Conservation (phyloP, 441 rosid species). For the Croton laevigatus region DNA sequence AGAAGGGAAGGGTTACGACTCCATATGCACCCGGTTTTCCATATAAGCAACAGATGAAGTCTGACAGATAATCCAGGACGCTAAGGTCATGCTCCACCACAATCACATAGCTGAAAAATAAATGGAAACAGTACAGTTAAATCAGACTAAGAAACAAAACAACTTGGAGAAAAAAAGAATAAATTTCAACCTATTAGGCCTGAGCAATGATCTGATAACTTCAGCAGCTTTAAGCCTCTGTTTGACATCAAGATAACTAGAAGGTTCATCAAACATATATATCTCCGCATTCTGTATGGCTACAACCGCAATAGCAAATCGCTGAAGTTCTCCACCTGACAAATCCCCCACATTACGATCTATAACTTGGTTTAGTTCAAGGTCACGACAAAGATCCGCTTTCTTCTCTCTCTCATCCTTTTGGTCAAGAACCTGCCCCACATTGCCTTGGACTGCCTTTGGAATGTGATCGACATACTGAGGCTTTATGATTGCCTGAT, state of each 20-base stretch:
- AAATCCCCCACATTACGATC: slow-evolving; percentile 87
- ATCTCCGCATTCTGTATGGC: slow-evolving; percentile 95
- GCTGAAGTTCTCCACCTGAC: slow-evolving; percentile 98
- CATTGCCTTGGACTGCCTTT: slow-evolving; percentile 88
- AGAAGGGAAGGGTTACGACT: slow-evolving; percentile 95
- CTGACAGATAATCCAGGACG: slow-evolving; percentile 91
- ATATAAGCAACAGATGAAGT: slow-evolving; percentile 92
- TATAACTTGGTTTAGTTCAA: slow-evolving; percentile 89
- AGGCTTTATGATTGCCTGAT: slow-evolving; percentile 94
- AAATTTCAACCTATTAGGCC: slow-evolving; percentile 69
- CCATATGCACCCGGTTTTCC: slow-evolving; percentile 99
- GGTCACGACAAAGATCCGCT: slow-evolving; percentile 68
- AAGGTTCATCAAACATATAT: slow-evolving; percentile 98
- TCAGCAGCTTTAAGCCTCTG: slow-evolving; percentile 98
- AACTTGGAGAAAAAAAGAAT: slow-evolving; percentile 6
- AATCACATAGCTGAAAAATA: slow-evolving; percentile 77
- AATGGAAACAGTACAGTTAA: slow-evolving; percentile 3
- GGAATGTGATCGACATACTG: slow-evolving; percentile 99
- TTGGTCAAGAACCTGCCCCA: slow-evolving; percentile 90
- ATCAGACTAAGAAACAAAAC: slow-evolving; percentile 8
- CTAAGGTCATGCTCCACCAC: slow-evolving; percentile 99
- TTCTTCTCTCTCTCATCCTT: slow-evolving; percentile 80
- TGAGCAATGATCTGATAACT: slow-evolving; percentile 82
- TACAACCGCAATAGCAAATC: slow-evolving; percentile 95
- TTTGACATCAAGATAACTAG: slow-evolving; percentile 97